phyloP scores from a whole-genome alignment of 805 yeast species.

The Candida tammaniensis region DNA sequence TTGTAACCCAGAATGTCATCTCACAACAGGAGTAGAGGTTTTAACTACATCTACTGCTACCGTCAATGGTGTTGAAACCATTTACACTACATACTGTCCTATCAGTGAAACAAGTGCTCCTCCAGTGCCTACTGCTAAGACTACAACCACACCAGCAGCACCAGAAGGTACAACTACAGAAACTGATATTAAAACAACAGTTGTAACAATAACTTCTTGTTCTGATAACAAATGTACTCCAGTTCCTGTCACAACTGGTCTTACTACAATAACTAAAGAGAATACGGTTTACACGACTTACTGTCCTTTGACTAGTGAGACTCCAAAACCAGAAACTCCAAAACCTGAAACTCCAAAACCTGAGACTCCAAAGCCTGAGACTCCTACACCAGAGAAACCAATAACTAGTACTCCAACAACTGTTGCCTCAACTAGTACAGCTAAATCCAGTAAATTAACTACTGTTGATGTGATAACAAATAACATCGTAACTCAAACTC shows the following conservation, averaged over 20 bases:
- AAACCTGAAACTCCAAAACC: conserved; percentile 2
- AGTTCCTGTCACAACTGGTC: conserved; percentile 32
- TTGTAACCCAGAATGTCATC: conserved; percentile 13
- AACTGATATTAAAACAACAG: conserved; percentile 22
- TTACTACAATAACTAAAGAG: conserved; percentile 20
- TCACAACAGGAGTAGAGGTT: conserved; percentile 17
- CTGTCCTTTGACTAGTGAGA: conserved; percentile 19
- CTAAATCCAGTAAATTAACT: conserved; percentile 3
- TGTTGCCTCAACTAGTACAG: conserved; percentile 4
- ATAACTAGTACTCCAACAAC: conserved; percentile 4
- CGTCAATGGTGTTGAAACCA: conserved; percentile 31
- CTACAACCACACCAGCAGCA: conserved; percentile 10
- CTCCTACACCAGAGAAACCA: conserved; percentile 8
- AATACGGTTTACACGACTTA: conserved; percentile 21
- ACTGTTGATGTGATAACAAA: conserved; percentile 39
- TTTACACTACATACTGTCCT: conserved; percentile 38
- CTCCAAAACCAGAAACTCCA: conserved; percentile 13
- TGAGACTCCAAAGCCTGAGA: conserved; percentile 12
- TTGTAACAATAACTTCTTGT: conserved; percentile 39
- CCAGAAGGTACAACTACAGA: conserved; percentile 12
- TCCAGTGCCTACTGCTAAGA: conserved; percentile 6
- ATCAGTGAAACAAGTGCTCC: conserved; percentile 7
- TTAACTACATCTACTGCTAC: conserved; percentile 28
- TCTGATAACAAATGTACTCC: conserved; percentile 27
- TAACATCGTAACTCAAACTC: conserved; percentile 36